Percentiles rank a stretch among this genome's conserved stretches.
Evolutionary conservation across 495 filamentous ascomycete genomes (phyloP).

Genomic region (Pyrenopolyporus hunteri): DNA sequence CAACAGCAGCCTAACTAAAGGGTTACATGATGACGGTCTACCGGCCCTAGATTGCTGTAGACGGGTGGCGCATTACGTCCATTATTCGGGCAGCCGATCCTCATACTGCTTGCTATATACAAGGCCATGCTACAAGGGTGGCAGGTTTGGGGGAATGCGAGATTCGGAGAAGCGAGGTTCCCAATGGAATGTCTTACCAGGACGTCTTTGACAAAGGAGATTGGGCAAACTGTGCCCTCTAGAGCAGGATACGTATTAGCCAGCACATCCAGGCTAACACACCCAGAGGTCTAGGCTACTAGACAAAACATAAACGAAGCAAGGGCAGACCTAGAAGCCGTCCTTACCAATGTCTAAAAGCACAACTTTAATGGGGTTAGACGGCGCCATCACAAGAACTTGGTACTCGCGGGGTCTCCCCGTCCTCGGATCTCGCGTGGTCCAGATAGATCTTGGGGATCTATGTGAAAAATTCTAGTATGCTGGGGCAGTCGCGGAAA

Average conservation of each 20-base stretch:
- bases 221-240: conserved; percentile 75
- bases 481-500: conserved; percentile 24
- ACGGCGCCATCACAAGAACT: conserved; percentile 37
- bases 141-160: conserved; percentile 10
- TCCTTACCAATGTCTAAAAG: conserved; percentile 59
- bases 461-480: conserved; percentile 21
- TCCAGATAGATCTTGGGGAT: conserved; percentile 29
- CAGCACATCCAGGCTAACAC: conserved; percentile 44
- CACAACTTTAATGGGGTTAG: conserved; percentile 46
- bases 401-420: conserved; percentile 21
- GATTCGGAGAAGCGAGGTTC: conserved; percentile 24
- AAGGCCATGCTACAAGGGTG: conserved; percentile 21
- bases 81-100: conserved; percentile 16
- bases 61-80: conserved; percentile 12
- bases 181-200: conserved; percentile 58
- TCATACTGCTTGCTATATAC: conserved; percentile 5
- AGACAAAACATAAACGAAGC: conserved; percentile 17
- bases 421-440: conserved; percentile 11
- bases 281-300: conserved; percentile 28
- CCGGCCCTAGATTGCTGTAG: background rate
- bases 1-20: conserved; percentile 11
- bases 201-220: conserved; percentile 74
- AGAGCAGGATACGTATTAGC: conserved; percentile 49
- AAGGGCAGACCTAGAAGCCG: conserved; percentile 32
- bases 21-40: conserved; percentile 11